phyloP scores from a whole-genome alignment of 2,329 filamentous ascomycete genomes.

The Dothistroma septosporum region DNA sequence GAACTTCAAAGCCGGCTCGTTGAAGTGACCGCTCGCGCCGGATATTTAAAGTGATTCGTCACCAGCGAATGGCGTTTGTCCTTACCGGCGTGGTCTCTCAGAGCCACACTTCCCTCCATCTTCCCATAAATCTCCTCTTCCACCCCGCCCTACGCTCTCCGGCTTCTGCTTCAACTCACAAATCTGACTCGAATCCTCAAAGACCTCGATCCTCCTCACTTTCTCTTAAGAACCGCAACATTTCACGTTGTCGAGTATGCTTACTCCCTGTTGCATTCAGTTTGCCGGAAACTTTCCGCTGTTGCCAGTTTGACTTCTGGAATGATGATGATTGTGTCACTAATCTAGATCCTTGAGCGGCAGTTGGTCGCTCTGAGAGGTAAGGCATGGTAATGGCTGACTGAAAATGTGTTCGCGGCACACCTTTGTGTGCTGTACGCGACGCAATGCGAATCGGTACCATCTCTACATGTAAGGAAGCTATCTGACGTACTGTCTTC shows the following conservation, averaged over 20 bases:
- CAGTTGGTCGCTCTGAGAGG: neutral
- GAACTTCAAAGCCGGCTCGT: too few species aligned
- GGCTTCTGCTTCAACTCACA: conserved; percentile 3
- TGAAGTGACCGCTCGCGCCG: too few species aligned
- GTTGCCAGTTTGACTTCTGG: neutral
- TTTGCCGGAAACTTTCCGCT: conserved; percentile 6
- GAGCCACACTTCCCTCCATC: neutral
- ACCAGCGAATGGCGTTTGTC: too few species aligned
- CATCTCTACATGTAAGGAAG: too few species aligned
- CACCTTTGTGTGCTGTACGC: too few species aligned
- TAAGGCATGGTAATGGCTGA: neutral
- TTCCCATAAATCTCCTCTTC: neutral
- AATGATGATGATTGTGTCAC: too few species aligned
- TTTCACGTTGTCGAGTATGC: neutral
- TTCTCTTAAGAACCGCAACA: conserved; percentile 7
- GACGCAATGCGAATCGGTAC: too few species aligned
- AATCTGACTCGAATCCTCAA: conserved; percentile 2
- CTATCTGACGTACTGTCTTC: too few species aligned
- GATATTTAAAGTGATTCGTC: too few species aligned
- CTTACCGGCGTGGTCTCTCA: neutral
- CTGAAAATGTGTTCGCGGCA: too few species aligned
- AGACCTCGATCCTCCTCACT: conserved; percentile 5
- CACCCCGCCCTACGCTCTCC: neutral
- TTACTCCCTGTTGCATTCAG: neutral
- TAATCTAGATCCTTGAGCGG: too few species aligned